Base-by-base conservation (phyloP, 768 basidiomycete genomes). In the Mycena latifolia region DNA sequence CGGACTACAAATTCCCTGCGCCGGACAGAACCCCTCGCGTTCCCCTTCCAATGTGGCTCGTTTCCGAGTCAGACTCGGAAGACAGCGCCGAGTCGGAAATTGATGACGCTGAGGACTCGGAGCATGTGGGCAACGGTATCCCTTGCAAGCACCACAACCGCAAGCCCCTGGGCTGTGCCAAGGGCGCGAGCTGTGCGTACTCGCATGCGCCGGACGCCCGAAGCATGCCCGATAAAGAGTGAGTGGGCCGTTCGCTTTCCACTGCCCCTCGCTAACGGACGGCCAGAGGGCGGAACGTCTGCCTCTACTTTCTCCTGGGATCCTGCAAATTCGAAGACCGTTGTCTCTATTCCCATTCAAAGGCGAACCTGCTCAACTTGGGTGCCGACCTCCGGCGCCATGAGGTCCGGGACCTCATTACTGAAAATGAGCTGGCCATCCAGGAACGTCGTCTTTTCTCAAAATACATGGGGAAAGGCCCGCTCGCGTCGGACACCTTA, bases 131-230 rank as follows among this genome's bases (percentile, higher is more conserved):
- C 17, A 67, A 67, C 28, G 65, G 65, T 4, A 62, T 67, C 53
- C 65, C 65, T 1, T 67, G 65, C 60, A 67, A 67, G 14, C 65
- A 67, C 50, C 61, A 67, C 46, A 67, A 67, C 33, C 65, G 35
- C 55, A 67, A 67, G 50, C 60, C 60, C 7, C 11, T 35, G 10
- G 65, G 65, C 11, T 67, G 65, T 29, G 65, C 65, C 15, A 67
- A 67, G 47, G 60, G 65, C 1, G 33, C 28, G 14, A 54, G 46
- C 22, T 67, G 65, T 28, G 59, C n/a, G n/a, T 67, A 67, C 55
- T 67, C 65, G 15, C 65, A 67, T 24, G 65, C 59, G 50, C 55
- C 48, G 20, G 65, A 67, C 54, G 60, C 65, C 43, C 35, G 65
- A 37, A 67, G 65, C 39, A 27, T 67, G 6, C 55, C 39, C 14